phyloP scores from a whole-genome alignment of 495 filamentous ascomycete genomes.

The Cairneyella variabilis region DNA sequence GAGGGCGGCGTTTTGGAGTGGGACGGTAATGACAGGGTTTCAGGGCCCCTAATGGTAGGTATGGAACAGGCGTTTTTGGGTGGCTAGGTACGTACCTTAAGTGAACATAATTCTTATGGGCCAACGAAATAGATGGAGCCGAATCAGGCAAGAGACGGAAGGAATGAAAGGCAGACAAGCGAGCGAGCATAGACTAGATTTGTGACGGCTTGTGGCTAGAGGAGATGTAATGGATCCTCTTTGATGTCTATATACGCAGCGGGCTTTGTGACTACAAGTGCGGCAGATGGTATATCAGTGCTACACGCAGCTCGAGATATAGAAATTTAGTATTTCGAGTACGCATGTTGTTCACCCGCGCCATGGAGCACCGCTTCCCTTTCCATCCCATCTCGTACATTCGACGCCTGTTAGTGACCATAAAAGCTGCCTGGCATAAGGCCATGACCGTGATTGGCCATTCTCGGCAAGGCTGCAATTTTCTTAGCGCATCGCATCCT shows the following conservation, averaged over 20 bases:
- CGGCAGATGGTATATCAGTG: no score
- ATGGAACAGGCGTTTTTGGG: constrained; percentile 9
- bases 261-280: no score
- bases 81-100: constrained; percentile 7
- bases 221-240: no score
- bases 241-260: no score
- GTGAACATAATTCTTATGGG: constrained; percentile 17
- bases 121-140: neutral
- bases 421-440: neutral
- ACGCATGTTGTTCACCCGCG: no score
- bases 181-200: neutral
- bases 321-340: no score
- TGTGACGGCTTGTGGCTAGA: neutral
- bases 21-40: neutral
- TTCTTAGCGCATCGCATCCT: constrained; percentile 9
- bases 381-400: no score
- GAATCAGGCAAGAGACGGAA: neutral
- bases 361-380: no score
- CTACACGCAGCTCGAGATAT: no score
- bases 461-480: constrained; percentile 14
- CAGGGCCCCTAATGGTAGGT: neutral
- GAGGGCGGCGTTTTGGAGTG: constrained; percentile 5
- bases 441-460: constrained; percentile 5
- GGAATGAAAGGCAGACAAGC: constrained; percentile 7
- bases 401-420: no score